These are phyloP conservation scores for Murraya paniculata DNA, from an alignment of 345 rosid genomes.

Conservation along the genomic window DNA sequence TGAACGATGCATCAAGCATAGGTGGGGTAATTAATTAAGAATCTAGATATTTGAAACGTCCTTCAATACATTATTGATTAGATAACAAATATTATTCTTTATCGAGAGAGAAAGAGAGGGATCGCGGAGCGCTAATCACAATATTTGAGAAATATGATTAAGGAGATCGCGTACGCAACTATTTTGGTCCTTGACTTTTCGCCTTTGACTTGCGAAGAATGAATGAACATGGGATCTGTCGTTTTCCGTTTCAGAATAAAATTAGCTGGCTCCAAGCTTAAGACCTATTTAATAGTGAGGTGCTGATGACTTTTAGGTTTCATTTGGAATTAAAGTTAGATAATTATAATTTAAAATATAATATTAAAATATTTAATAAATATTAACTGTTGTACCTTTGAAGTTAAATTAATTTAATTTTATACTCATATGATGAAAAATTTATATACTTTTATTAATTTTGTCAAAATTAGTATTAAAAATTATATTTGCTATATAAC, in stretches of 20 bases:
- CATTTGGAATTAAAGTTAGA: fast-evolving
- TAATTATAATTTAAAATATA: fast-evolving
- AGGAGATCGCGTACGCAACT: background rate
- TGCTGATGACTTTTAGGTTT: too few relatives aligned
- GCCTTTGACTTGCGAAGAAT: background rate
- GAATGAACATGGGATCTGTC: background rate
- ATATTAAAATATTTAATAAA: fast-evolving
- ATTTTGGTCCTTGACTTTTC: background rate
- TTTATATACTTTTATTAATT: too few relatives aligned
- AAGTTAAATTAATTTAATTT: too few relatives aligned
- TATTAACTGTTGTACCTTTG: fast-evolving
- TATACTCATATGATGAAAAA: too few relatives aligned
- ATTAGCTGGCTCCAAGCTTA: background rate
- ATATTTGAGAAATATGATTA: background rate
- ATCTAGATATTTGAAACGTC: background rate
- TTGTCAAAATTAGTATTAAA: too few relatives aligned
- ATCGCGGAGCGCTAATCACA: background rate
- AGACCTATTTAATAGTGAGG: background rate
- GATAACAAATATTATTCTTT: background rate
- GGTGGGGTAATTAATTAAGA: slow-evolving; percentile 14
- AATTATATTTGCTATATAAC: too few relatives aligned
- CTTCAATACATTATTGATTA: background rate
- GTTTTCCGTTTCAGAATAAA: background rate
- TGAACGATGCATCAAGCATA: too few relatives aligned
- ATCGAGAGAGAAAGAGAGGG: background rate